Evolutionary conservation across 2,329 filamentous ascomycete species (phyloP).

Genomic region (Fusarium foetens): DNA sequence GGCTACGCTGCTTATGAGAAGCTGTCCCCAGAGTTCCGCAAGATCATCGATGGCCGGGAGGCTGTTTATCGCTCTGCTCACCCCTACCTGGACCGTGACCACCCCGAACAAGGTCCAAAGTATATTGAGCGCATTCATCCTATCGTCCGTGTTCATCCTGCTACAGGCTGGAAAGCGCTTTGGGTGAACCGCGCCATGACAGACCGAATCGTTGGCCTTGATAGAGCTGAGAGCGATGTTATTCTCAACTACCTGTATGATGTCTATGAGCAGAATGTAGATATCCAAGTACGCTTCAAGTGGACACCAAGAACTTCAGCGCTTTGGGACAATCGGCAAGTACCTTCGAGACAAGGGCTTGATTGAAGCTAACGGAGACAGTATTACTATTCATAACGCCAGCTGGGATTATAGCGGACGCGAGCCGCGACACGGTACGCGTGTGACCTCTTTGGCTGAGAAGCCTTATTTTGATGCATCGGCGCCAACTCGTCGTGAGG

Average conservation of each 20-base stretch:
- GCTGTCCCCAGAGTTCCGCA: slow-evolving; percentile 74
- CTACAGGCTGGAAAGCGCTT: slow-evolving; percentile 78
- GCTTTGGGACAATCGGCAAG: slow-evolving; percentile 75
- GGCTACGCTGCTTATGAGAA: slow-evolving; percentile 80
- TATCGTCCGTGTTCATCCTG: slow-evolving; percentile 75
- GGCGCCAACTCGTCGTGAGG: slow-evolving; percentile 74
- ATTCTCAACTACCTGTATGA: slow-evolving; percentile 74
- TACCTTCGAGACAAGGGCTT: too few relatives aligned
- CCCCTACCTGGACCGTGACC: slow-evolving; percentile 71
- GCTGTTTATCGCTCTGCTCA: slow-evolving; percentile 75
- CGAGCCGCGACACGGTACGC: slow-evolving; percentile 75
- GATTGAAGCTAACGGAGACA: slow-evolving; percentile 43
- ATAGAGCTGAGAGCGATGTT: slow-evolving; percentile 74
- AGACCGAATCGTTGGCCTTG: slow-evolving; percentile 72
- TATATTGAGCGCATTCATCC: slow-evolving; percentile 75
- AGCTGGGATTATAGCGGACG: slow-evolving; percentile 77
- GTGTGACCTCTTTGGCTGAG: slow-evolving; percentile 77
- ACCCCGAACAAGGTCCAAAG: slow-evolving; percentile 70
- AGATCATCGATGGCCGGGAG: slow-evolving; percentile 73
- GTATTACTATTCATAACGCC: slow-evolving; percentile 78
- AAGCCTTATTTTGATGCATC: slow-evolving; percentile 73
- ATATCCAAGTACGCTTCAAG: slow-evolving; percentile 77
- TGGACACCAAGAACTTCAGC: slow-evolving; percentile 75
- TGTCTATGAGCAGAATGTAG: slow-evolving; percentile 75
- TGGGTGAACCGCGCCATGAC: slow-evolving; percentile 79